These are phyloP conservation scores for Porcisia hertigi DNA, from an alignment of 208 protist genomes.

Conservation along the genomic window DNA sequence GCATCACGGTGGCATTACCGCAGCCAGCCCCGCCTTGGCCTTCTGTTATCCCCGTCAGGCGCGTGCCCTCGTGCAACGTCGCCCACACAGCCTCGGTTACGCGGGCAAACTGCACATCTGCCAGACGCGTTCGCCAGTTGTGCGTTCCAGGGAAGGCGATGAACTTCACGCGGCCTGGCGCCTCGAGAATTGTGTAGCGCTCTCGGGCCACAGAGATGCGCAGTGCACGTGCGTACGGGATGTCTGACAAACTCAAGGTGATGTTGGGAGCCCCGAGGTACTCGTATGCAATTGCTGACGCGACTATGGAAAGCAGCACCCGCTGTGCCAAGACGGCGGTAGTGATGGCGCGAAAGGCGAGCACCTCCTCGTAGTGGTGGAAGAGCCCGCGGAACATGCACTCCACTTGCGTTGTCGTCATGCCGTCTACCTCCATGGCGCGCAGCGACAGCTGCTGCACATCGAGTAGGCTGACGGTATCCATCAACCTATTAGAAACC, in stretches of 20 bases:
- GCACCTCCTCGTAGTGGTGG: slow-evolving; percentile 50
- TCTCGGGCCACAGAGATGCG: slow-evolving; percentile 36
- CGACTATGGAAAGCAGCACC: slow-evolving; percentile 61
- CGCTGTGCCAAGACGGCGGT: slow-evolving; percentile 37
- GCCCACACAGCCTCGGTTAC: slow-evolving; percentile 38
- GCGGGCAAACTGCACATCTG: slow-evolving; percentile 46
- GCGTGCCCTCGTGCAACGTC: slow-evolving; percentile 41
- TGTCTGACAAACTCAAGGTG: slow-evolving; percentile 60
- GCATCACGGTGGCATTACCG: neutral
- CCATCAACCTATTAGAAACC: slow-evolving; percentile 1
- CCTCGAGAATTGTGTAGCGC: slow-evolving; percentile 72
- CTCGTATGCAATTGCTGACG: slow-evolving; percentile 62
- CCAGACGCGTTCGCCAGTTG: slow-evolving; percentile 69
- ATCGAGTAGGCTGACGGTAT: slow-evolving; percentile 40
- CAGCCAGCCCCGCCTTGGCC: neutral
- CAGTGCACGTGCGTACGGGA: slow-evolving; percentile 70
- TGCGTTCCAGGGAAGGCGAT: slow-evolving; percentile 83
- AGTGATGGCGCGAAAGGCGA: slow-evolving; percentile 42
- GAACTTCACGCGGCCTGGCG: slow-evolving; percentile 68
- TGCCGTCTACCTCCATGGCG: slow-evolving; percentile 32
- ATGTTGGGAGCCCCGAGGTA: slow-evolving; percentile 62
- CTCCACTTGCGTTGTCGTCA: slow-evolving; percentile 43
- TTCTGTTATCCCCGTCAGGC: neutral
- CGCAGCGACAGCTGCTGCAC: slow-evolving; percentile 35
- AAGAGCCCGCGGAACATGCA: slow-evolving; percentile 50